Evolutionary conservation across 1,139 yeast genomes (phyloP).

Genomic region (Taiozyma sp.): DNA sequence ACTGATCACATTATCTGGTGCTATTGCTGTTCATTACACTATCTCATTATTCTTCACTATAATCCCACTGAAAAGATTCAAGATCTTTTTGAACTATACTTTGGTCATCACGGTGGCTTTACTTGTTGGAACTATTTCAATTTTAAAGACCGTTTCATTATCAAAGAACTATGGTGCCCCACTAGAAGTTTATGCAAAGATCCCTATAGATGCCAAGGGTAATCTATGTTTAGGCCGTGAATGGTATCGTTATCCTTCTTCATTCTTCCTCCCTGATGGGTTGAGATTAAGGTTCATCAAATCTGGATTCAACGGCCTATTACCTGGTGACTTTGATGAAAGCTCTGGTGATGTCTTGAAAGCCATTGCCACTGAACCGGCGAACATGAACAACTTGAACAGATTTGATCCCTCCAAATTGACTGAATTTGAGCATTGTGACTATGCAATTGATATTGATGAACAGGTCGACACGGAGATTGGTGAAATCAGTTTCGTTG

Average conservation of each 20-base stretch:
- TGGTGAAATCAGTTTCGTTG: constrained; percentile 28
- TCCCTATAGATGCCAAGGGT: constrained; percentile 25
- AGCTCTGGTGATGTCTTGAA: constrained; percentile 19
- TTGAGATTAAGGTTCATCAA: constrained; percentile 59
- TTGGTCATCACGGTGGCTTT: neutral
- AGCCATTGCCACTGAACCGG: constrained; percentile 40
- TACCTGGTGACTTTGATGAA: constrained; percentile 75
- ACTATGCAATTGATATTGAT: constrained; percentile 53
- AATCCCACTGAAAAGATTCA: constrained; percentile 3
- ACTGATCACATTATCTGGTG: constrained; percentile 56
- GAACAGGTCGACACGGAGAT: constrained; percentile 28
- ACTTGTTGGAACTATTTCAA: constrained; percentile 20
- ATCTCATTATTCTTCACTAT: constrained; percentile 16
- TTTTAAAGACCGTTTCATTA: constrained; percentile 39
- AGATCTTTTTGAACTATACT: constrained; percentile 6
- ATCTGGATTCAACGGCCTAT: constrained; percentile 79
- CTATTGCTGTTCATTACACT: constrained; percentile 40
- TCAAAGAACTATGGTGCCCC: constrained; percentile 61
- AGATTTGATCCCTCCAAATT: constrained; percentile 50
- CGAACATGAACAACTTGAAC: constrained; percentile 70
- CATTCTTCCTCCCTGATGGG: constrained; percentile 66
- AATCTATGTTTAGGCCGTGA: constrained; percentile 87
- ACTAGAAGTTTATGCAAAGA: constrained; percentile 35
- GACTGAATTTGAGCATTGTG: constrained; percentile 40
- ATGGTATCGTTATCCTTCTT: constrained; percentile 91